phyloP scores from a whole-genome alignment of 2,329 filamentous ascomycete genomes.

The Penicillium glabrum region DNA sequence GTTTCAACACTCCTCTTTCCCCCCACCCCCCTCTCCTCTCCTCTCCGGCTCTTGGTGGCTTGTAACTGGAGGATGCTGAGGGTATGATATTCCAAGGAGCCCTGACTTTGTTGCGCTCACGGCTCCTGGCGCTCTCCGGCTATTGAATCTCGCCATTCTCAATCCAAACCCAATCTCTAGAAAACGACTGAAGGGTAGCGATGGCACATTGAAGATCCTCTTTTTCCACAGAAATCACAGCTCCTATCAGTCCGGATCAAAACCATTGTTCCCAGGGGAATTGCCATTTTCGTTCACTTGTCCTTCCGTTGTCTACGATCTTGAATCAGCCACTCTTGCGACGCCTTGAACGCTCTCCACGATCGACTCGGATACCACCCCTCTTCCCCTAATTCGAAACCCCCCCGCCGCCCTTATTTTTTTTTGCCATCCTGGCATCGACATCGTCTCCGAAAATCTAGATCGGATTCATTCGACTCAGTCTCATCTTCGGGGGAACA shows the following conservation, averaged over 20 bases:
- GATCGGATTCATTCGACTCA: not conserved
- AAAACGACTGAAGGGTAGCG: slow-evolving; percentile 23
- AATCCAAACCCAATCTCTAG: slow-evolving; percentile 8
- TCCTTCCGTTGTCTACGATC: slow-evolving; percentile 30
- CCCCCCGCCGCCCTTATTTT: not conserved
- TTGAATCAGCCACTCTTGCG: slow-evolving; percentile 30
- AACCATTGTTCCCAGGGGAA: slow-evolving; percentile 11
- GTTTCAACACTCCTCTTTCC: slow-evolving; percentile 22
- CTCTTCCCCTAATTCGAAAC: slow-evolving; percentile 1
- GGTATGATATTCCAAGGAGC: slow-evolving; percentile 40
- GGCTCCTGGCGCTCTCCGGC: slow-evolving; percentile 38
- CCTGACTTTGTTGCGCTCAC: slow-evolving; percentile 42
- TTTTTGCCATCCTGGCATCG: slow-evolving; percentile 5
- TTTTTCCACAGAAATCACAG: slow-evolving; percentile 16
- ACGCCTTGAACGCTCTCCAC: slow-evolving; percentile 36
- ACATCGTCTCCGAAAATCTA: not conserved
- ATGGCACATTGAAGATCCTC: slow-evolving; percentile 28
- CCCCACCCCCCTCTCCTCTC: slow-evolving; percentile 4
- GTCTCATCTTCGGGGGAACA: slow-evolving; percentile 29
- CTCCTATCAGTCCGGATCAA: slow-evolving; percentile 15
- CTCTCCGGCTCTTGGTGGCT: not conserved
- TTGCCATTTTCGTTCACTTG: slow-evolving; percentile 18
- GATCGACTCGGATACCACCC: slow-evolving; percentile 24
- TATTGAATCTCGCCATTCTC: slow-evolving; percentile 21
- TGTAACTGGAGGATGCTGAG: slow-evolving; percentile 35